Base-by-base conservation (phyloP, 192 early-diverging fungal genomes). In the Coemansia sp. region DNA sequence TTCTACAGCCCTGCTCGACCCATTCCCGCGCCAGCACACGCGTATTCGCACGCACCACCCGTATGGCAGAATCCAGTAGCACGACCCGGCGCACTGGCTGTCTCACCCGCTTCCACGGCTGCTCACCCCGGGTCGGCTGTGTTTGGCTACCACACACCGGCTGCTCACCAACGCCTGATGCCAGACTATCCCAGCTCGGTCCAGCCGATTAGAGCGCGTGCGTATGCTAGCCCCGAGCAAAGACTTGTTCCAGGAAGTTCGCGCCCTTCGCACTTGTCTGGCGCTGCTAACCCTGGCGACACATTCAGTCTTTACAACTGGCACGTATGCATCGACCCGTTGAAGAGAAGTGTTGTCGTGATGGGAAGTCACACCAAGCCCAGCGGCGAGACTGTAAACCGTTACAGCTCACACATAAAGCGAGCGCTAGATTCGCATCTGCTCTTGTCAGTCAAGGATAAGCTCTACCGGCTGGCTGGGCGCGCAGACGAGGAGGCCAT, bases 171-270 rank as follows among this genome's bases (percentile, higher is more conserved):
- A 22, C 66, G 60, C 14, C 38, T 63, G 45, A 63, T 67, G 53
- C 24, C 71, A 24, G 69, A 73, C 25, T 79, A 73, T 25, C 70
- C 76, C 14, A 63, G 24, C 51, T 79, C 76, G 2, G 76, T 79
- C 1, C 76, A 79, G 58, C 76, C 76, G 12, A 46, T 73, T 24
- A 62, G 71, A 19, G 51, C 40, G 29, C 76, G 60, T 11, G 49
- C 57, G 6, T 63, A 68, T 29, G 35, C 58, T 15, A 29, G 38
- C 2, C 24, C 39, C n/a, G 71, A 69, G 7, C 47, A 62, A 6
- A 62, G 70, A 6, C 4, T 25, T n/a, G 62, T 79, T 19, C 76
- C 76, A 7, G 70, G 71, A 27, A 79, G 76, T 49, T 73, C 76
- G 7, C 45, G 72, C n/a, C 76, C 76, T 7, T 42, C 63, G 17